Evolutionary conservation across 2,329 filamentous ascomycete species (phyloP), one percentile per base, ranked within the genome.

Genomic region (Fusarium devonianum): DNA sequence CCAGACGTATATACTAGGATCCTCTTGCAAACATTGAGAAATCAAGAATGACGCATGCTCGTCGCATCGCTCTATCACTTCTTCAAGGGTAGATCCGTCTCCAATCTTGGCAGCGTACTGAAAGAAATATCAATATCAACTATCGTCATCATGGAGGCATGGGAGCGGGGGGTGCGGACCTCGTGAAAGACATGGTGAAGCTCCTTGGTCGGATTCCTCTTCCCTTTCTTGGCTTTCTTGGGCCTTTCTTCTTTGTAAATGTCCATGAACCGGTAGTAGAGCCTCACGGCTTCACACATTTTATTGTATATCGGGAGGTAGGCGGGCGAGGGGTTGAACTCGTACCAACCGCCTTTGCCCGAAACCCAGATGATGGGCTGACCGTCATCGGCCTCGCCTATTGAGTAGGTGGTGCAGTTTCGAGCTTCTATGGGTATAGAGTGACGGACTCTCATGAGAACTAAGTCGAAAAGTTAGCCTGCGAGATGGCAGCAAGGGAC

Each of bases 211-310:
- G 32, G 72, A 30, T 48, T 70, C 58, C 39, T 72, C 41, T 45
- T 69, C 40, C 43, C 41, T 35, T 63, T 67, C 43, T 64, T 67
- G 5, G 65, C 58, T 12, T 65, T 67, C 28, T 67, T 71, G 3
- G 64, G 61, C 17, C 66, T 54, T 18, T 64, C 67, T 5, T 64
- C 56, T 26, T 64, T 70, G 61, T 88, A 86, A 8, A 81, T 75
- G 42, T 84, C 81, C 29, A 83, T 73, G 3, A 89, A 67, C 42
- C 78, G 79, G 66, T 88, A 89, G 58, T 90, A 81, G 14, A 89
- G 71, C 7, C 78, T 75, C 10, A 88, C 80, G 2, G 83, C 86
- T 65, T 88, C 78, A 40, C 80, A 76, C 77, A 88, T 88, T 36
- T 78, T 74, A 21, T 78, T 70, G 68, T 81, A 86, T 19, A 83